Conservation (phyloP, 257 asterid species). For the Solanum pennellii region DNA sequence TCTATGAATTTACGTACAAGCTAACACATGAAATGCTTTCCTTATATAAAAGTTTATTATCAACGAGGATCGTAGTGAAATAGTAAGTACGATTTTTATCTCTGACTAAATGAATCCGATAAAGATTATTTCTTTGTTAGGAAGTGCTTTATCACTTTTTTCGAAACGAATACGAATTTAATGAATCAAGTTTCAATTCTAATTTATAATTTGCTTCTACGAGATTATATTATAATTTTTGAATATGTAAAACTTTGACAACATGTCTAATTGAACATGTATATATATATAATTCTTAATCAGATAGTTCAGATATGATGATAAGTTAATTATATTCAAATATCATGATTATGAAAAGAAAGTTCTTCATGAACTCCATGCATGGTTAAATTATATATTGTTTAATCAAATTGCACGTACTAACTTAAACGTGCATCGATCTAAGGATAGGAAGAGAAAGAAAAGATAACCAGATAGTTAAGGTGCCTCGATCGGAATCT, state of each 20-base stretch:
- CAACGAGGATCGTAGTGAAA: background rate
- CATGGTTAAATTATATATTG: background rate
- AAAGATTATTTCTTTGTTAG: background rate
- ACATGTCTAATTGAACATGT: background rate
- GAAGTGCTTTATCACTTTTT: background rate
- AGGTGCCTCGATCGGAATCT: accelerated
- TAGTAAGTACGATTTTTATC: background rate
- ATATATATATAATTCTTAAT: background rate
- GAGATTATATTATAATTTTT: background rate
- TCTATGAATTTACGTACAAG: background rate
- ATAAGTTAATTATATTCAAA: background rate
- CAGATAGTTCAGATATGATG: background rate
- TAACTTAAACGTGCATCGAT: background rate
- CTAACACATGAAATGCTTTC: background rate
- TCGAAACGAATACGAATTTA: background rate
- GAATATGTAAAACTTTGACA: background rate
- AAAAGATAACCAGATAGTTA: background rate
- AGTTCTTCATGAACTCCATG: background rate
- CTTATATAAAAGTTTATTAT: background rate
- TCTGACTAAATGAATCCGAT: accelerated
- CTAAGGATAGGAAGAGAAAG: background rate
- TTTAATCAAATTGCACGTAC: background rate
- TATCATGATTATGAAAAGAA: background rate
- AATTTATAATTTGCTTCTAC: background rate
- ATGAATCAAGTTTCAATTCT: background rate